Conservation (phyloP, 345 rosid genomes). For the Turritis glabra region DNA sequence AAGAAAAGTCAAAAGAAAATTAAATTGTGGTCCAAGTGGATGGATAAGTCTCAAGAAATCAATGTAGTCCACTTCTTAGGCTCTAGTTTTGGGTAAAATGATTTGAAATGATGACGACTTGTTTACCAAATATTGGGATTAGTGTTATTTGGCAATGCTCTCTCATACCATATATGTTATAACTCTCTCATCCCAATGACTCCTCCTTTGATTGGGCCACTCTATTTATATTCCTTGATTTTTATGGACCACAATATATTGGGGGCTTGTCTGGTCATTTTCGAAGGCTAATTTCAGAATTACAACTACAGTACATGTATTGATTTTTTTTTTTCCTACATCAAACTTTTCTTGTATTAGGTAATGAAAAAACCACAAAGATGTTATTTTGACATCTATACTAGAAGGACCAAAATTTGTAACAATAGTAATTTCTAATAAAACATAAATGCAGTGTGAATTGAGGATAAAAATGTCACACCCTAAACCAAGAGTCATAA, state of each 20-base stretch:
- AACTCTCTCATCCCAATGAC: background rate
- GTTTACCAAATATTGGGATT: background rate
- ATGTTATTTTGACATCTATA: background rate
- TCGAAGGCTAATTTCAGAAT: background rate
- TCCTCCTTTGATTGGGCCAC: background rate
- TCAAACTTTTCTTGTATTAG: no score
- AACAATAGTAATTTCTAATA: no score
- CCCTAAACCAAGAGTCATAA: background rate
- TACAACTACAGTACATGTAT: background rate
- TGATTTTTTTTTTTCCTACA: no score
- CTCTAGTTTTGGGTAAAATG: conserved; percentile 16
- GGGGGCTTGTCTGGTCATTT: background rate
- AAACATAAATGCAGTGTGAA: background rate
- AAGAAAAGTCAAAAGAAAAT: conserved; percentile 1
- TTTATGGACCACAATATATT: background rate
- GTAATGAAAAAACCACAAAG: background rate
- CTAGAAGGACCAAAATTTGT: no score
- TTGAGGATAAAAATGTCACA: background rate
- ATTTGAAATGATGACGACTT: conserved; percentile 13
- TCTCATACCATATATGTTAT: background rate
- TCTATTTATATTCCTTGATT: conserved; percentile 1
- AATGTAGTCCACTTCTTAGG: conserved; percentile 4
- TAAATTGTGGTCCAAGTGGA: conserved; percentile 17
- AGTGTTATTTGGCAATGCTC: conserved; percentile 5
- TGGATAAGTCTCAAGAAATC: conserved; percentile 12